Evolutionary conservation across 768 basidiomycete species (phyloP), one percentile per base, ranked within the genome.

Genomic region (Hydnum rufescens): DNA sequence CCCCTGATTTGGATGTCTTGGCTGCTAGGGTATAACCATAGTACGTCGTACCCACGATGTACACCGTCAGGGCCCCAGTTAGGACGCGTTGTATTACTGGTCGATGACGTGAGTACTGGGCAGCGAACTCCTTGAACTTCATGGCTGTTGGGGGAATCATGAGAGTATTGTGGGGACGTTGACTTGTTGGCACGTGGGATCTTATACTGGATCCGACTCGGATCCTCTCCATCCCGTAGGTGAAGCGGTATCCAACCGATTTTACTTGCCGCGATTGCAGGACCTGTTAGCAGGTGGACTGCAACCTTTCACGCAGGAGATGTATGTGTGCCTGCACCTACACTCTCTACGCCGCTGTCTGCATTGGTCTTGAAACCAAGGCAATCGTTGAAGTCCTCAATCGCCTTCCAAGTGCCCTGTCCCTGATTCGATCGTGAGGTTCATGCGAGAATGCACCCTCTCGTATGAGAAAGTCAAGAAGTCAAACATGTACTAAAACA

Each of bases 391-490:
- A 92, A 71, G 93, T 96, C 42, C 68, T 87, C 56, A 85, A 86
- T 62, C 75, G 82, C 48, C 63, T 85, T 87, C 83, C 3, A 85
- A 86, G 81, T 88, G 95, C 5, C 93, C 92, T 2, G 83, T 99
- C 4, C 90, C 95, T 0, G 80, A 87, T 42, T 75, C 73, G 44
- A 87, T 97, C 58, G 74, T 80, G 47, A 70, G 74, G 6, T 86
- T 90, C 61, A 97, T 99, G 59, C 80, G 85, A 59, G 82, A 87
- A 56, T 84, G 92, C 57, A 99, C 95, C 0, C 66, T 89, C 53
- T 95, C 92, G 51, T 97, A 96, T 60, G 95, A 93, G 51, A 99
- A 99, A 69, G 87, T n/a, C n/a, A n/a, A n/a, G n/a, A n/a, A n/a
- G n/a, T 97, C 64, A 93, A 97, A 62, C 78, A 97, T 47, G 95